Evolutionary conservation across 495 filamentous ascomycete genomes (phyloP).

Genomic region (Cairneyella variabilis): DNA sequence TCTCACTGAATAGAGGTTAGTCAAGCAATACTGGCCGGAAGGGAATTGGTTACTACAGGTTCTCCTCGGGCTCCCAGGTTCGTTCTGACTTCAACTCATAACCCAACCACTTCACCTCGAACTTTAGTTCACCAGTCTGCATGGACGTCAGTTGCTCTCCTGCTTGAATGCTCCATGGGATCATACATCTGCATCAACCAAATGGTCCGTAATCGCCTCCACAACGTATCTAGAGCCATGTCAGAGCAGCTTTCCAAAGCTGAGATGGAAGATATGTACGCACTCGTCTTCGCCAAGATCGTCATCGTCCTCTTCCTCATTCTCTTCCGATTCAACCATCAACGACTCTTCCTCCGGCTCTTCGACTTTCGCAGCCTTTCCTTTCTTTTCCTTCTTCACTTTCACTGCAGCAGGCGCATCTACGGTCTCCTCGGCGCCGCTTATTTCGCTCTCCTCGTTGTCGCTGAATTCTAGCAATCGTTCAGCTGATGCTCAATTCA

Average conservation of each 20-base stretch:
- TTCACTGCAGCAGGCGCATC: background rate
- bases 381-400: conserved; percentile 22
- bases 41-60: conserved; percentile 40
- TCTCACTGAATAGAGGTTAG: conserved; percentile 28
- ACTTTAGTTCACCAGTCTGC: conserved; percentile 37
- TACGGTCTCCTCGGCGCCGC: background rate
- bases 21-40: background rate
- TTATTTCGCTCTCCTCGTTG: conserved; percentile 11
- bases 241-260: too few species aligned
- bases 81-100: conserved; percentile 54
- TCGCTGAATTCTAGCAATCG: conserved; percentile 21
- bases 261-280: too few species aligned
- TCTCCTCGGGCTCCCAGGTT: conserved; percentile 60
- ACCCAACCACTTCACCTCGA: conserved; percentile 59
- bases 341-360: conserved; percentile 28
- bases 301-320: conserved; percentile 34
- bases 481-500: conserved; percentile 19
- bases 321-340: conserved; percentile 27
- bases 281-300: conserved; percentile 42
- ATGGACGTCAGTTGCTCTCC: conserved; percentile 7
- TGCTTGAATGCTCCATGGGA: conserved; percentile 9
- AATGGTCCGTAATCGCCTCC: conserved; percentile 52
- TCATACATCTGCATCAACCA: conserved; percentile 40
- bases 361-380: conserved; percentile 40
- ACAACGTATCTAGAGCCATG: conserved; percentile 47